Evolutionary conservation across 495 filamentous ascomycete genomes (phyloP), one percentile per base, ranked within the genome.

Genomic region (Viridothelium virens): DNA sequence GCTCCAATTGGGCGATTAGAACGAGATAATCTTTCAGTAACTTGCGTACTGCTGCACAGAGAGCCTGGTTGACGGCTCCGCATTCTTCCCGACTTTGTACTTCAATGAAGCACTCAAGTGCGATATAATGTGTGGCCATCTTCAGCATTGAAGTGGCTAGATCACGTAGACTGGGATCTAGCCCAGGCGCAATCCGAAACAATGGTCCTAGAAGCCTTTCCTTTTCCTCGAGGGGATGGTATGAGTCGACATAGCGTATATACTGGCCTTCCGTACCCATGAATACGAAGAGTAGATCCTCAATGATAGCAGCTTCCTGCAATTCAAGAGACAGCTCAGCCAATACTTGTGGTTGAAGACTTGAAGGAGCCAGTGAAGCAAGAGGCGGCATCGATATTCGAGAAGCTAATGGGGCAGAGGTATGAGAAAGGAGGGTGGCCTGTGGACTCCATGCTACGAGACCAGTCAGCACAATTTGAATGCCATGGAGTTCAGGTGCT

Each of bases 231-330:
- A 82, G 76, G 0, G 94, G 91, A 67, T 96, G 88, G 75, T 96
- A 97, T 2, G 85, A 83, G 65, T 86, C 85, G 46, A 82, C 81
- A 70, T 91, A 97, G 66, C 92, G 91, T 69, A 97, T 89, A 75
- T 97, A 97, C 75, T 96, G 91, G 37, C 94, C 94, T 77, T 98
- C 94, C 68, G 91, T 95, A n/a, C 94, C 94, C 93, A 97, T 97
- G 69, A 97, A 93, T 2, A 95, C 91, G 74, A 91, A 97, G 41
- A 97, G 75, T 31, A 98, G 77, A 71, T 98, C 94, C 69, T 96
- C 92, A 62, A 97, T 77, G 11, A 97, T 88, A 2, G 86, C 89
- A 11, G 84, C 83, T 76, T 98, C 94, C 73, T 98, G 94, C 7
- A 80, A 84, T 66, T 94, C 88, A 31, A 91, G 77, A 2, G 89